Percentiles rank a stretch among this genome's conserved stretches.
Evolutionary conservation across 192 early-diverging fungal genomes (phyloP).

Genomic region (Gigaspora rosea): DNA sequence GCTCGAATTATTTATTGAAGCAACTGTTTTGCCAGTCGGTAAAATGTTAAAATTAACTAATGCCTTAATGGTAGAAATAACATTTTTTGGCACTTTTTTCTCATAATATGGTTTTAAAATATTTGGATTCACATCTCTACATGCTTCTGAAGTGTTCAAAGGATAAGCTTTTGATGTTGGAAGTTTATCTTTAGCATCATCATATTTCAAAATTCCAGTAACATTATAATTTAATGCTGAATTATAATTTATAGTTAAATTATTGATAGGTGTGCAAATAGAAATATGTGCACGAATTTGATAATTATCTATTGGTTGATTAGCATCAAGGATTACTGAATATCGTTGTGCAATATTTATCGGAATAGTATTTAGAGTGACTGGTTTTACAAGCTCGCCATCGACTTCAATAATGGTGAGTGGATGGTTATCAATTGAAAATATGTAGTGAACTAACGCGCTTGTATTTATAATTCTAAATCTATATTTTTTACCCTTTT

Average conservation of each 20-base stretch:
- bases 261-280: not conserved
- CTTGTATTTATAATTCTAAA: slow-evolving; percentile 41
- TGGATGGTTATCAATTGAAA: slow-evolving; percentile 43
- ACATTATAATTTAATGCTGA: slow-evolving; percentile 34
- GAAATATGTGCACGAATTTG: slow-evolving; percentile 42
- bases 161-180: not conserved
- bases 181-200: not conserved
- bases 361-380: slow-evolving; percentile 29
- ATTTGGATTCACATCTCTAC: too few relatives aligned
- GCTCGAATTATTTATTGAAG: too few relatives aligned
- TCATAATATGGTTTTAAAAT: too few relatives aligned
- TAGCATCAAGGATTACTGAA: slow-evolving; percentile 45
- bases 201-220: slow-evolving; percentile 28
- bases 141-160: not conserved
- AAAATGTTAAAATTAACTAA: too few relatives aligned
- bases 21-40: too few relatives aligned
- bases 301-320: slow-evolving; percentile 41
- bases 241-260: slow-evolving; percentile 37
- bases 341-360: slow-evolving; percentile 45
- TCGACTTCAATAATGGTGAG: slow-evolving; percentile 42
- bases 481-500: slow-evolving; percentile 36
- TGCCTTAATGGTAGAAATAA: too few relatives aligned
- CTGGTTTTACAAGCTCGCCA: slow-evolving; percentile 37
- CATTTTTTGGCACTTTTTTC: too few relatives aligned
- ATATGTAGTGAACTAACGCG: slow-evolving; percentile 32